Evolutionary conservation across 2,329 filamentous ascomycete species (phyloP).

Genomic region (Ceratocystis alfenasii): DNA sequence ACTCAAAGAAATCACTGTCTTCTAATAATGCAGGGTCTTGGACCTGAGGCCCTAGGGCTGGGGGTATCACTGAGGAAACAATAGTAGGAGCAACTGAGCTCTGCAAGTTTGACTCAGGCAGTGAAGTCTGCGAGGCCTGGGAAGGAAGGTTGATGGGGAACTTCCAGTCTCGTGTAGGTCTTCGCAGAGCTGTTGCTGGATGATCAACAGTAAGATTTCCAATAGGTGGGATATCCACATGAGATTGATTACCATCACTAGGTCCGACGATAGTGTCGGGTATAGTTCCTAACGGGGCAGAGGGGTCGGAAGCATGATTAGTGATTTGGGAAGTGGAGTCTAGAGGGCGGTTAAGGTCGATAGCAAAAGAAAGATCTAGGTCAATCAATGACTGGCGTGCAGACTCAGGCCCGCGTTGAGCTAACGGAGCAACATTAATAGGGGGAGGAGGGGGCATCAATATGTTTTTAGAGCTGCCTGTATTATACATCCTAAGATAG

Average conservation of each 20-base stretch:
- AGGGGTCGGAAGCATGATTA: background rate
- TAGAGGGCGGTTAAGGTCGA: background rate
- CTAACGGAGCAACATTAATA: slow-evolving; percentile 40
- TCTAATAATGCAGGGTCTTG: background rate
- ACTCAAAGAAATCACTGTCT: background rate
- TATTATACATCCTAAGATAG: slow-evolving; percentile 31
- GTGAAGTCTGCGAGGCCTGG: background rate
- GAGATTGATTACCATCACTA: background rate
- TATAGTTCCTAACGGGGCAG: background rate
- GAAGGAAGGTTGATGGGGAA: background rate
- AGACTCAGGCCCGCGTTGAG: slow-evolving; percentile 43
- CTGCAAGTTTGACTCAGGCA: background rate
- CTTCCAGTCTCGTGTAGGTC: slow-evolving; percentile 9
- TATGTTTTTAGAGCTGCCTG: slow-evolving; percentile 30
- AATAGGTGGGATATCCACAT: background rate
- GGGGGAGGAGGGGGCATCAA: slow-evolving; percentile 30
- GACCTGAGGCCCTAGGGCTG: background rate
- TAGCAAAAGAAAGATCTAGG: slow-evolving; percentile 46
- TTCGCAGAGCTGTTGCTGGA: background rate
- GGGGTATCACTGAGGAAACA: background rate
- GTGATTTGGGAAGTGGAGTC: background rate
- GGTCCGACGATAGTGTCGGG: background rate
- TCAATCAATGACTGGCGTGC: slow-evolving; percentile 52
- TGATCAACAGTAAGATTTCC: background rate
- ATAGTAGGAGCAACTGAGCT: background rate